Conservation (phyloP, 257 asterid species). For the Jacaranda copaia region DNA sequence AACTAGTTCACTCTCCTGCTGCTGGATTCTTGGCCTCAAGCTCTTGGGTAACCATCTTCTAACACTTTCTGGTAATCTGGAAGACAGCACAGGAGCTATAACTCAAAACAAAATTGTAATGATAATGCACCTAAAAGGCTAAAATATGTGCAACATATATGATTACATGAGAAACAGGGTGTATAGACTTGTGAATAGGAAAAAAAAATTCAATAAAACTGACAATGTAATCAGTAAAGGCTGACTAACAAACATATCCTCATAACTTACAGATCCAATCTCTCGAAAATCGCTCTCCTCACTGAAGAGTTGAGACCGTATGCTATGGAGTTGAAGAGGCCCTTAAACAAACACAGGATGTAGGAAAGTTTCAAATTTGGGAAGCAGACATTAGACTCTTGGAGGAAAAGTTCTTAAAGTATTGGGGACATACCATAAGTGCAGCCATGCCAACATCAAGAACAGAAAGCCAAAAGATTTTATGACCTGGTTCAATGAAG, state of each 20-base stretch:
- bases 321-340: slow-evolving; percentile 94
- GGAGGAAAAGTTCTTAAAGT: not conserved
- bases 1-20: slow-evolving; percentile 81
- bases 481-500: slow-evolving; percentile 85
- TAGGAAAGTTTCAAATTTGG: slow-evolving; percentile 14
- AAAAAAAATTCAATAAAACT: no score
- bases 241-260: not conserved
- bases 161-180: not conserved
- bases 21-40: slow-evolving; percentile 74
- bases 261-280: slow-evolving; percentile 87
- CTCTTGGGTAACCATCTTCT: slow-evolving; percentile 83
- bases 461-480: slow-evolving; percentile 96
- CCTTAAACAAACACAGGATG: slow-evolving; percentile 56
- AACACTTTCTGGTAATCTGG: slow-evolving; percentile 86
- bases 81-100: slow-evolving; percentile 21
- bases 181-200: not conserved
- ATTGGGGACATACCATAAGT: slow-evolving; percentile 70
- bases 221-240: not conserved
- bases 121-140: not conserved
- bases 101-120: slow-evolving; percentile 8
- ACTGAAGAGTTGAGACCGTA: slow-evolving; percentile 96
- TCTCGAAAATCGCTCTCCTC: slow-evolving; percentile 81
- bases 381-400: slow-evolving; percentile 7
- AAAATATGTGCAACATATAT: not conserved
- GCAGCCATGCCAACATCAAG: slow-evolving; percentile 98